phyloP scores from a whole-genome alignment of 108 stramenopile genomes.

The Asterionellopsis glacialis region DNA sequence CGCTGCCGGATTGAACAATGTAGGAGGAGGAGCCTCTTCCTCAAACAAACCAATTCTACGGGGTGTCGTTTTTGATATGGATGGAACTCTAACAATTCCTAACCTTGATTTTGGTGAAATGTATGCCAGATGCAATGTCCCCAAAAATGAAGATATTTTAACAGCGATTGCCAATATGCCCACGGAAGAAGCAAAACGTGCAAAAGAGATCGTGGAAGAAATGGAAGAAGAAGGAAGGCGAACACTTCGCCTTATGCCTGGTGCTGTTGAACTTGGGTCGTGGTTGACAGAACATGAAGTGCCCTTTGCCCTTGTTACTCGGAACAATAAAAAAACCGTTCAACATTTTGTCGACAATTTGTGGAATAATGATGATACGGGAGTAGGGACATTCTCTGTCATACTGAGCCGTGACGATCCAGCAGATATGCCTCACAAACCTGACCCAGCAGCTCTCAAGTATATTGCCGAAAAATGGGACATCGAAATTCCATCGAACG shows the following conservation, averaged over 20 bases:
- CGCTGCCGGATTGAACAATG: no score
- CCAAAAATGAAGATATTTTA: conserved; percentile 27
- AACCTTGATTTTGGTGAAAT: conserved; percentile 39
- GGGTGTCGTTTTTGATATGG: conserved; percentile 57
- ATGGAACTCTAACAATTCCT: conserved; percentile 42
- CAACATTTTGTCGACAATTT: conserved; percentile 6
- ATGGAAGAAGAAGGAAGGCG: conserved; percentile 41
- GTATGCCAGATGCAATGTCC: conserved; percentile 30
- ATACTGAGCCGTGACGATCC: conserved; percentile 28
- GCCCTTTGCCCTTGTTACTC: conserved; percentile 41
- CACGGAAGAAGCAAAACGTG: conserved; percentile 2
- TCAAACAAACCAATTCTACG: conserved; percentile 14
- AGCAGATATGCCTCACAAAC: conserved; percentile 28
- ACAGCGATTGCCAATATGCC: conserved; percentile 8
- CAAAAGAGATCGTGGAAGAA: conserved; percentile 29
- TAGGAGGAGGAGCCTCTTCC: no score
- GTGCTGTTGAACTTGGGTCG: conserved; percentile 21
- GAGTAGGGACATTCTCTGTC: conserved; percentile 8
- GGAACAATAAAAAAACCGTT: conserved; percentile 28
- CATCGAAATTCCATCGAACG: conserved; percentile 4
- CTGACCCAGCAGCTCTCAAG: conserved; percentile 28
- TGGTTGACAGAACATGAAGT: conserved; percentile 31
- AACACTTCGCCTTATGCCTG: conserved; percentile 35
- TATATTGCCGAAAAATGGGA: conserved; percentile 26
- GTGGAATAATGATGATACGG: neutral